Conservation (phyloP, 805 yeast genomes). For the Teunomyces stri region DNA sequence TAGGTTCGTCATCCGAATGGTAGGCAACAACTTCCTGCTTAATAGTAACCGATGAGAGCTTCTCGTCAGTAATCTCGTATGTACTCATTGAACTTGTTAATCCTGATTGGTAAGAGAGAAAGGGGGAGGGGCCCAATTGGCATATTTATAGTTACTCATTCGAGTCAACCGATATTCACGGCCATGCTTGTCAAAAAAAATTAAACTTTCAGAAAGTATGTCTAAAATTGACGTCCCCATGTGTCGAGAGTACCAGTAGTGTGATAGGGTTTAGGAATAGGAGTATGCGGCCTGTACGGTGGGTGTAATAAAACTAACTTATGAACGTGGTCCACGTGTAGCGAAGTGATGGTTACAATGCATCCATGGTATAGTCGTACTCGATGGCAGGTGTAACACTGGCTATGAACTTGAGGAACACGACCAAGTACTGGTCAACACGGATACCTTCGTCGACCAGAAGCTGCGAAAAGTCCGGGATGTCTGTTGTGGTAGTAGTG, state of each 20-base stretch:
- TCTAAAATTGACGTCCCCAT: background rate
- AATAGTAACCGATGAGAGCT: background rate
- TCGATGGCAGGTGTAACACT: constrained; percentile 98
- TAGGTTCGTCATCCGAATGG: background rate
- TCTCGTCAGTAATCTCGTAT: background rate
- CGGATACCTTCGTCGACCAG: constrained; percentile 49
- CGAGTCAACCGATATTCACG: too few species aligned
- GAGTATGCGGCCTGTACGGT: background rate
- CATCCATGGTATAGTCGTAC: constrained; percentile 98
- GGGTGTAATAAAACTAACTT: background rate
- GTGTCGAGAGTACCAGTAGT: background rate
- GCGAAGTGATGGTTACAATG: constrained; percentile 43
- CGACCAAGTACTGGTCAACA: constrained; percentile 87
- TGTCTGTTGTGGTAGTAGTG: constrained; percentile 9
- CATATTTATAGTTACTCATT: background rate
- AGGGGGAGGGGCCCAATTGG: too few species aligned
- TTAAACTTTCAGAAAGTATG: too few species aligned
- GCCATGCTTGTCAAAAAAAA: too few species aligned
- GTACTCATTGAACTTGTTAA: background rate
- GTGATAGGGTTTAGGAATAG: background rate
- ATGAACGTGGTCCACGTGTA: background rate
- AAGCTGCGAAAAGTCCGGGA: constrained; percentile 15
- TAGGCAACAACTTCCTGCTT: constrained; percentile 1
- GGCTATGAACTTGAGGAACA: constrained; percentile 89
- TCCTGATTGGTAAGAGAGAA: too few species aligned